A percentile compares a stretch with the other conserved stretches of the same genome.
Conservation (phyloP, 306 rosid species). For the Castanopsis chinensis region DNA sequence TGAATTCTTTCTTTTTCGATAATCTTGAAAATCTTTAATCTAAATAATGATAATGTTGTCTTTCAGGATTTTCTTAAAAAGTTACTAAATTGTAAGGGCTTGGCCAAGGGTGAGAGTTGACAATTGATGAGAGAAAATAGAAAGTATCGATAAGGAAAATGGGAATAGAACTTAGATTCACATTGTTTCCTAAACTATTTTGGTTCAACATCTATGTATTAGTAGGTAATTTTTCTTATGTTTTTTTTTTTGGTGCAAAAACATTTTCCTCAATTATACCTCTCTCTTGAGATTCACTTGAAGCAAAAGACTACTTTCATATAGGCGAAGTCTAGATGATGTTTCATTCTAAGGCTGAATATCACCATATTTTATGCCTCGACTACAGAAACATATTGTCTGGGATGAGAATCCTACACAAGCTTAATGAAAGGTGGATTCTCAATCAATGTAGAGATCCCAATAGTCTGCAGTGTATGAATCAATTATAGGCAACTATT, state of each 20-base stretch:
- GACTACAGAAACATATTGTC: background rate
- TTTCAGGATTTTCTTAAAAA: background rate
- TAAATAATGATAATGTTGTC: too few relatives aligned
- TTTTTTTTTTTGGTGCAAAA: background rate
- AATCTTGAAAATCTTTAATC: too few relatives aligned
- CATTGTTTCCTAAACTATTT: background rate
- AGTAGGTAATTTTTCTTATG: background rate
- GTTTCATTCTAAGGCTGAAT: background rate
- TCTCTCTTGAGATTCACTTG: background rate
- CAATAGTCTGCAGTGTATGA: background rate
- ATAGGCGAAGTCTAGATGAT: background rate
- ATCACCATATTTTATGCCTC: background rate
- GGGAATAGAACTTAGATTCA: background rate
- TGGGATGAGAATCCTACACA: background rate
- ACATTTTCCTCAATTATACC: background rate
- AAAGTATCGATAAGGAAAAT: background rate
- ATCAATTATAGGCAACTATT: background rate
- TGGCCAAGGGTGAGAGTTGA: background rate
- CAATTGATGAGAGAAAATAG: background rate
- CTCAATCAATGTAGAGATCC: background rate
- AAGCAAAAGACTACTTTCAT: background rate
- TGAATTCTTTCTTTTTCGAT: background rate
- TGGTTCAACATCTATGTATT: background rate
- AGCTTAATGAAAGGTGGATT: background rate
- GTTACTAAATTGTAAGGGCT: background rate